Evolutionary conservation across 306 rosid genomes (phyloP), one percentile per base, ranked within the genome.

Genomic region (Sesbania bispinosa): DNA sequence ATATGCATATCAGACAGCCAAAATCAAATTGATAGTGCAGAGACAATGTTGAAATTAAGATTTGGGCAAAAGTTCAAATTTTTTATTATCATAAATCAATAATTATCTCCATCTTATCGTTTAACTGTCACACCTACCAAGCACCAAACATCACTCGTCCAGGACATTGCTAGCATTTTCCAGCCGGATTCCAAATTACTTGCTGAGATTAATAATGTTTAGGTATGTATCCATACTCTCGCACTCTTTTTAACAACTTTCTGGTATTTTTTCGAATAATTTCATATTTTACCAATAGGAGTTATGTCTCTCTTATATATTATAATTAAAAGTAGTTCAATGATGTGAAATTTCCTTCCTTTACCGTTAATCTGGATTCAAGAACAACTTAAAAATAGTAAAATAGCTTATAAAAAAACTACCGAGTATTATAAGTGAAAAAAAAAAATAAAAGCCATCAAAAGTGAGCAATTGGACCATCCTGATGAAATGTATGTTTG

Each of bases 81-180:
- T 15, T 2, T 15, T 0, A 0, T 18, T 23, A n/a, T 21, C 69
- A 2, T 13, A 32, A 11, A 51, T 30, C 30, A 33, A 13, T 13
- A 4, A 43, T 0, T 36, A 27, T 42, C 58, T 9, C n/a, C 20
- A 18, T 42, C 66, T 53, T 21, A 6, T 6, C 62, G 4, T 24
- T 51, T 27, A 36, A 10, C n/a, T 68, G 33, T 48, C 51, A 8
- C 14, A 41, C 48, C 74, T 61, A 73, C 42, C 68, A 55, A 30
- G 30, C 38, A 59, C 23, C 46, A 21, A 42, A 14, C 29, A 38
- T 29, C 0, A 15, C 8, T 39, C n/a, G n/a, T 16, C 30, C 29
- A 14, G 4, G 4, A n/a, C 43, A 9, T 14, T 24, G 18, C 54
- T 10, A 3, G 11, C 52, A 2, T 30, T 10, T n/a, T 43, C 38